Base-by-base conservation (phyloP, 2,329 filamentous ascomycete species). In the Colletotrichum sp. region DNA sequence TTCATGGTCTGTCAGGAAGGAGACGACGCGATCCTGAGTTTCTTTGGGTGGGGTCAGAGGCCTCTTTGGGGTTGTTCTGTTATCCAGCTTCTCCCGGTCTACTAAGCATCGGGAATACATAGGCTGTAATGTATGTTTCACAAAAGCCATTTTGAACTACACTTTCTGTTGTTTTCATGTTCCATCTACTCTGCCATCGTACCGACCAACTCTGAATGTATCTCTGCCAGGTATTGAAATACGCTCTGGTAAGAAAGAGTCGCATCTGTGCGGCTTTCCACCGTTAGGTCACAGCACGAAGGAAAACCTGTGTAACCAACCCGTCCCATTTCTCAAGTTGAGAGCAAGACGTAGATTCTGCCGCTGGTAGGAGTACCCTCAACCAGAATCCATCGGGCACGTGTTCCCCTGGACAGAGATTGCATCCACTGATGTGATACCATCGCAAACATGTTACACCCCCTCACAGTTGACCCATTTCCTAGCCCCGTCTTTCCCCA, bases 121-220 rank as follows among this genome's bases (percentile, higher is more conserved):
- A 13, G 44, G n/a, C 6, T n/a, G 10, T 13, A 49, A 16, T 16
- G 3, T 16, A 5, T 36, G 16, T 16, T 16, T 36, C 4, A 16
- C 15, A 36, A 36, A 49, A 21, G n/a, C 18, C 10, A 5, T 4
- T 1, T 49, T 49, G 10, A 21, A 49, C 10, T 13, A 7, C 4
- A 49, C 3, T 13, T 21, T 49, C 44, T 21, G 10, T 21, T 49
- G 10, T 13, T 21, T n/a, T 21, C 44, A 7, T 21, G 6, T 13
- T 49, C 6, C n/a, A 13, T 21, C 9, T 4, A 21, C 0, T 21
- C 6, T 7, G 2, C 1, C 10, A 13, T 21, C 44, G 12, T 13
- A 4, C n/a, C n/a, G 13, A n/a, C 6, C n/a, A 49, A 3, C 10
- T 21, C 3, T 21, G 3, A 4, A 13, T 3, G 10, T 7, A 49